Conservation (phyloP, 2,329 filamentous ascomycete genomes). For the Fusarium lateritium region DNA sequence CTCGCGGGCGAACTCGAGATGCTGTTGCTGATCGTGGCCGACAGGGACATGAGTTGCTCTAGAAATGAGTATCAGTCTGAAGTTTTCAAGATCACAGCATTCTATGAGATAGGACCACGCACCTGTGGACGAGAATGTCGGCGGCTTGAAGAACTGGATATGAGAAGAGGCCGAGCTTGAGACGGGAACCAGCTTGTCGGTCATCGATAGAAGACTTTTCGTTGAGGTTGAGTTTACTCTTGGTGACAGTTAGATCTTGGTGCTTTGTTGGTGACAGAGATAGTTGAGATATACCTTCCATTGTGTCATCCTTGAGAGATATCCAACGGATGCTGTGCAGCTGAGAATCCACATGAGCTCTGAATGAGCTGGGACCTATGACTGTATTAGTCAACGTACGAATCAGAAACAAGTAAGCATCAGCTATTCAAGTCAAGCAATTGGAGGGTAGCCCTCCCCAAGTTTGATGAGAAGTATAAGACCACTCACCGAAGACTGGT, state of each 20-base stretch:
- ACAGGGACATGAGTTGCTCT: conserved; percentile 95
- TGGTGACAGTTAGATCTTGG: conserved; percentile 16
- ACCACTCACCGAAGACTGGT: conserved; percentile 78
- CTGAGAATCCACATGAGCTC: conserved; percentile 98
- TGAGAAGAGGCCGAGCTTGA: conserved; percentile 93
- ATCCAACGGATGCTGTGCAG: conserved; percentile 91
- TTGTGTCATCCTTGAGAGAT: conserved; percentile 98
- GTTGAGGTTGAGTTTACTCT: conserved; percentile 81
- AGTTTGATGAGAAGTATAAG: not conserved
- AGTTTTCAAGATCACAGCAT: not conserved
- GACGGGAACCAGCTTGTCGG: conserved; percentile 67
- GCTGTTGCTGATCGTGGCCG: conserved; percentile 94
- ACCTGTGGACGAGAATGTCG: conserved; percentile 90
- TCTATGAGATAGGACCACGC: conserved; percentile 22
- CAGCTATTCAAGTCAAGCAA: not conserved
- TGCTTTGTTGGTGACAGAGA: not conserved
- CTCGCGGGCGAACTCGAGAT: conserved; percentile 92
- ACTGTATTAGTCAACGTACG: not conserved
- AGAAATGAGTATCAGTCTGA: conserved; percentile 13
- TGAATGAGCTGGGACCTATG: conserved; percentile 80
- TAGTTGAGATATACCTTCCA: conserved; percentile 80
- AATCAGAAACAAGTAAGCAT: not conserved
- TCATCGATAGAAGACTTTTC: conserved; percentile 72
- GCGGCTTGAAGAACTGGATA: conserved; percentile 97
- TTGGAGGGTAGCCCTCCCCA: too few species aligned